Percentiles rank a stretch among this genome's conserved stretches.
Evolutionary conservation across 257 asterid species (phyloP).

Genomic region (Nicotiana benthamiana): DNA sequence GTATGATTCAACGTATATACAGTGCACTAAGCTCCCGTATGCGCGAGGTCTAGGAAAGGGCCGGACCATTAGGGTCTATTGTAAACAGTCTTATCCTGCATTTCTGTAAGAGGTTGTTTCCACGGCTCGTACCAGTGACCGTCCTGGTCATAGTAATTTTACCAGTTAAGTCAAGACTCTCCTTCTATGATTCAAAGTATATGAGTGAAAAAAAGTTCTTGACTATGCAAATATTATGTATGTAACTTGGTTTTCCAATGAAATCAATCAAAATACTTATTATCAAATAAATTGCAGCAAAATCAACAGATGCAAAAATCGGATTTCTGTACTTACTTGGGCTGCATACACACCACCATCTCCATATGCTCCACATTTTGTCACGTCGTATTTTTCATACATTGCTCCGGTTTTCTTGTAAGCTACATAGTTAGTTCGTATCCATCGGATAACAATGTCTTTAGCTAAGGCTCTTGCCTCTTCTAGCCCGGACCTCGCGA

Average conservation of each 20-base stretch:
- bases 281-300: not conserved
- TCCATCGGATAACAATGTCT: slow-evolving; percentile 67
- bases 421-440: slow-evolving; percentile 63
- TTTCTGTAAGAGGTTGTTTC: too few relatives aligned
- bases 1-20: not conserved
- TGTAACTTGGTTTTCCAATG: not conserved
- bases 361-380: slow-evolving; percentile 65
- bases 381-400: slow-evolving; percentile 81
- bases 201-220: not conserved
- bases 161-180: too few relatives aligned
- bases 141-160: too few relatives aligned
- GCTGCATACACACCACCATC: slow-evolving; percentile 88
- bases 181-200: not conserved
- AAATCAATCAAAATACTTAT: not conserved
- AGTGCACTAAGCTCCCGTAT: too few relatives aligned
- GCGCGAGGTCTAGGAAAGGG: too few relatives aligned
- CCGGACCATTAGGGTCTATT: too few relatives aligned
- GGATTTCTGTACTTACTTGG: slow-evolving; percentile 42
- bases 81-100: too few relatives aligned
- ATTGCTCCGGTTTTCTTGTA: slow-evolving; percentile 61
- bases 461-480: slow-evolving; percentile 42
- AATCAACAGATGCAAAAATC: not conserved
- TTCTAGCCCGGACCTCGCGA: slow-evolving; percentile 40
- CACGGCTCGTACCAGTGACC: too few relatives aligned
- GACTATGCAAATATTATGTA: not conserved